Percentiles rank a stretch among this genome's conserved stretches.
Evolutionary conservation across 2,329 filamentous ascomycete species (phyloP).

Genomic region (Magnaporthiopsis poae): DNA sequence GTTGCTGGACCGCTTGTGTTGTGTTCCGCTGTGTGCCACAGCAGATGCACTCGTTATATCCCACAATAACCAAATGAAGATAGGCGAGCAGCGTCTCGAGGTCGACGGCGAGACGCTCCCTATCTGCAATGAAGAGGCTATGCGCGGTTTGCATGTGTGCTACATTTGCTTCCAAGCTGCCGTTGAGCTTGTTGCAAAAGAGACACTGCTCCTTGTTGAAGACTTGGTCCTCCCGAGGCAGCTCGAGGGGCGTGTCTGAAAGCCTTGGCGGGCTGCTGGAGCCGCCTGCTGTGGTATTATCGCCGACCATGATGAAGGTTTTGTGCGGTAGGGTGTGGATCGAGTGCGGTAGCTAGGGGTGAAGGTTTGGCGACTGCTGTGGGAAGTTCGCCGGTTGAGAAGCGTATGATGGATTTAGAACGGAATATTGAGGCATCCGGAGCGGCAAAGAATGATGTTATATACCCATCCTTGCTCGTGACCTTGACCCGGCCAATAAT

Average conservation of each 20-base stretch:
- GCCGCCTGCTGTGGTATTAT: background rate
- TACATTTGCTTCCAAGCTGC: constrained; percentile 27
- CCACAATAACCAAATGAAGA: constrained; percentile 36
- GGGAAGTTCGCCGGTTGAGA: background rate
- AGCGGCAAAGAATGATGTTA: background rate
- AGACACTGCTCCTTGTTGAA: constrained; percentile 28
- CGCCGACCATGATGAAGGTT: constrained; percentile 2
- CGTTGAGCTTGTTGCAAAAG: constrained; percentile 28
- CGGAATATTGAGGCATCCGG: background rate
- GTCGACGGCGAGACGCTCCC: constrained; percentile 32
- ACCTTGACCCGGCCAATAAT: background rate
- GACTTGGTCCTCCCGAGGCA: background rate
- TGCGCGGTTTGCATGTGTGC: constrained; percentile 40
- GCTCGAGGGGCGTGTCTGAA: background rate
- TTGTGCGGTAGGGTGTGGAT: too few relatives aligned
- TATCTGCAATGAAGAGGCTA: constrained; percentile 33
- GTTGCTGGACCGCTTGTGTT: constrained; percentile 36
- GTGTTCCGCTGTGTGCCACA: constrained; percentile 36
- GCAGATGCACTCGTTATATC: constrained; percentile 39
- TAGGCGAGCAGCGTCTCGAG: constrained; percentile 37
- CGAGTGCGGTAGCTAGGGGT: background rate
- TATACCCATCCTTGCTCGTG: background rate
- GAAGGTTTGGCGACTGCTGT: background rate
- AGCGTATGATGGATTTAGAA: background rate
- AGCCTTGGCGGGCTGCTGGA: background rate